Percentiles rank a stretch among this genome's conserved stretches.
phyloP scores from a whole-genome alignment of 2,329 filamentous ascomycete species.

The Decorospora gaudefroyi region DNA sequence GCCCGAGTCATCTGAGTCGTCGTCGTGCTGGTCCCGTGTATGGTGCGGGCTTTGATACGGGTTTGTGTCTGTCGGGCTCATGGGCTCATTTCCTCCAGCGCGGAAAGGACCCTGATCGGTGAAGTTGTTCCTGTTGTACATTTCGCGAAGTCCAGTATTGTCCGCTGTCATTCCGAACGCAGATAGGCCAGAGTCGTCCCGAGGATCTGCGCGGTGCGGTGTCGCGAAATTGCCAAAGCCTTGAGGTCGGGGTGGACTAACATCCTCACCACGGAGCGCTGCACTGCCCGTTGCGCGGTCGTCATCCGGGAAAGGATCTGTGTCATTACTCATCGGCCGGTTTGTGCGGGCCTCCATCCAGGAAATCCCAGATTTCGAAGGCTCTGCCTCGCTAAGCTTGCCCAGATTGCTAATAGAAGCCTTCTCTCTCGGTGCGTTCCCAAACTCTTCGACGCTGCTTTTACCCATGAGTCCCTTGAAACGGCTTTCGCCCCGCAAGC shows the following conservation, averaged over 20 bases:
- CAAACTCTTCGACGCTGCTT: slow-evolving; percentile 69
- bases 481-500: slow-evolving; percentile 74
- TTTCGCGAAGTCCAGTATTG: slow-evolving; percentile 61
- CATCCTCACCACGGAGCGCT: slow-evolving; percentile 75
- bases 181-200: slow-evolving; percentile 64
- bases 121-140: slow-evolving; percentile 62
- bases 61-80: slow-evolving; percentile 94
- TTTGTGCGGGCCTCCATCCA: slow-evolving; percentile 56
- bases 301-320: slow-evolving; percentile 74
- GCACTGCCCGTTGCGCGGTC: slow-evolving; percentile 69
- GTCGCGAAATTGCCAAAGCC: slow-evolving; percentile 51
- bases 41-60: slow-evolving; percentile 90
- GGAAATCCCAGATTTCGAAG: slow-evolving; percentile 54
- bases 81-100: slow-evolving; percentile 64
- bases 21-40: slow-evolving; percentile 68
- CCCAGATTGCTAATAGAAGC: slow-evolving; percentile 58
- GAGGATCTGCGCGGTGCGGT: slow-evolving; percentile 54
- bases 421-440: slow-evolving; percentile 59
- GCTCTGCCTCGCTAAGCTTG: slow-evolving; percentile 58
- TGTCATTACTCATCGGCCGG: slow-evolving; percentile 64
- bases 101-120: slow-evolving; percentile 60
- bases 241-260: slow-evolving; percentile 58
- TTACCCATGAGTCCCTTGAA: slow-evolving; percentile 85
- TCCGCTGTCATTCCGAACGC: slow-evolving; percentile 65
- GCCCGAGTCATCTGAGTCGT: slow-evolving; percentile 61